A percentile compares a stretch with the other conserved stretches of the same genome.
phyloP scores from a whole-genome alignment of 768 basidiomycete genomes.

The Tylopilus rubrobrunneus region DNA sequence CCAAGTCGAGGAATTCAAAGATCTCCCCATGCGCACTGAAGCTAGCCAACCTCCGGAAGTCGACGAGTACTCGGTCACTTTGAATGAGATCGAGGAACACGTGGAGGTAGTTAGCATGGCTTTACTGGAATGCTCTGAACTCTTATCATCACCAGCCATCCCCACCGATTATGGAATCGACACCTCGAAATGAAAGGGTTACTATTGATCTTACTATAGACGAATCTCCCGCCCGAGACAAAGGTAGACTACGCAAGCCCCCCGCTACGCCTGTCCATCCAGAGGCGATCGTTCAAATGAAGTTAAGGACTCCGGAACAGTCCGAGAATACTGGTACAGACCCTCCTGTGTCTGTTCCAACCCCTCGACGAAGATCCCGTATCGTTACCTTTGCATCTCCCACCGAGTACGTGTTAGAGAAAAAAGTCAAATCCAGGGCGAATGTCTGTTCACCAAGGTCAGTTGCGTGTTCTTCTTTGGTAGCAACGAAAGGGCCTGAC shows the following conservation, averaged over 20 bases:
- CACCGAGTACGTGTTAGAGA: slow-evolving; percentile 11
- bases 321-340: neutral
- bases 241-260: neutral
- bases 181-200: slow-evolving; percentile 21
- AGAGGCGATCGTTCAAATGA: neutral
- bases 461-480: neutral
- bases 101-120: slow-evolving; percentile 9
- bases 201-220: slow-evolving; percentile 47
- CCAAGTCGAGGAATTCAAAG: neutral
- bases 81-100: slow-evolving; percentile 2
- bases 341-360: neutral
- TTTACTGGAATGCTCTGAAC: neutral
- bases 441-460: slow-evolving; percentile 5
- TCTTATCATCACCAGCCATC: slow-evolving; percentile 12
- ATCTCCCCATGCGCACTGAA: neutral
- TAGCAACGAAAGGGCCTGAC: neutral
- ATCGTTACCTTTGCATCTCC: slow-evolving; percentile 32
- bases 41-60: neutral
- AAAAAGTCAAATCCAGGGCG: neutral
- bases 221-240: slow-evolving; percentile 18
- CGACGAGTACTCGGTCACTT: neutral
- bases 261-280: neutral
- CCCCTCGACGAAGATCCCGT: slow-evolving; percentile 13
- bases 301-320: neutral
- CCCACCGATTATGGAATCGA: slow-evolving; percentile 6